Percentiles rank a stretch among this genome's conserved stretches.
Conservation (phyloP, 2,329 filamentous ascomycete genomes). For the Hypomyces perniciosus region DNA sequence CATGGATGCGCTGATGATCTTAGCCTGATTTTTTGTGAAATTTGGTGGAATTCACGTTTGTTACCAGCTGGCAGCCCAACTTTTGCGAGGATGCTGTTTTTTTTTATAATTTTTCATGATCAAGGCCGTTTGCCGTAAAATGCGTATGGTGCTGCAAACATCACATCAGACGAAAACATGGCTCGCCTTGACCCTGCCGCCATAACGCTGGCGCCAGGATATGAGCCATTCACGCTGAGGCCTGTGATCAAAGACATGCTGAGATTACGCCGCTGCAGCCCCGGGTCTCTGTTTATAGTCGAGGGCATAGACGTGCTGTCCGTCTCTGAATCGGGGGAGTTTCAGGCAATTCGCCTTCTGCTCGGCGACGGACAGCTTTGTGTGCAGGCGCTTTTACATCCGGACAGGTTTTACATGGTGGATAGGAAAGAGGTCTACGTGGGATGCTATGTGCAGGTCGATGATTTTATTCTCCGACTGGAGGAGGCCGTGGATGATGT, state of each 20-base stretch:
- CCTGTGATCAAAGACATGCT: conserved; percentile 45
- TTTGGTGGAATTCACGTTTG: neutral
- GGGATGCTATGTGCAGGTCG: conserved; percentile 45
- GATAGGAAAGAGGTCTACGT: conserved; percentile 38
- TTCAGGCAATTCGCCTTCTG: conserved; percentile 42
- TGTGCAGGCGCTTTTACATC: conserved; percentile 45
- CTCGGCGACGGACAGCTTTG: conserved; percentile 49
- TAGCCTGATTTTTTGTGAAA: neutral
- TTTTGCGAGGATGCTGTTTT: too few relatives aligned
- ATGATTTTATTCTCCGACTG: conserved; percentile 30
- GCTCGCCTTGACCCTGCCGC: conserved; percentile 23
- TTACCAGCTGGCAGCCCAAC: neutral
- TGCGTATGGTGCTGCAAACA: neutral
- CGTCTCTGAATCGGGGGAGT: conserved; percentile 29
- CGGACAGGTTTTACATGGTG: conserved; percentile 43
- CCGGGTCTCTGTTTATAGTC: conserved; percentile 45
- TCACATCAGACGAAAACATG: conserved; percentile 15
- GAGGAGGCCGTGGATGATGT: conserved; percentile 7
- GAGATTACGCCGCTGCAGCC: conserved; percentile 41
- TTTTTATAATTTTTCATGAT: too few relatives aligned
- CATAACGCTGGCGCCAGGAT: conserved; percentile 18
- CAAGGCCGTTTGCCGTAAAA: neutral
- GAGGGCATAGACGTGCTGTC: conserved; percentile 36
- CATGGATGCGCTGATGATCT: conserved; percentile 13
- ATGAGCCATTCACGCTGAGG: conserved; percentile 22